Conservation (phyloP, 73 alveolate species). For the Paraurostyla sp. region DNA sequence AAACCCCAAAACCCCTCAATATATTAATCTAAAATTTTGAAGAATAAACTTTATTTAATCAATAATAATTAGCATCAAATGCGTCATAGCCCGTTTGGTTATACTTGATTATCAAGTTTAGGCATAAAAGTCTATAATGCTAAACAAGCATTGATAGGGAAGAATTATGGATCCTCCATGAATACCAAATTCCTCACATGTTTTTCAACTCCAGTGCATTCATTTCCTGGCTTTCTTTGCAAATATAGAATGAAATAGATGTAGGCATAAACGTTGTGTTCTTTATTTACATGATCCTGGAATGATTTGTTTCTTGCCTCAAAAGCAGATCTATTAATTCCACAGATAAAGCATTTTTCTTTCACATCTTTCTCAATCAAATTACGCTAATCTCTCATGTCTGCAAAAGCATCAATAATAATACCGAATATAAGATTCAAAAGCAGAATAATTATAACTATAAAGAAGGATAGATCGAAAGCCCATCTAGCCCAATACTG, state of each 20-base stretch:
- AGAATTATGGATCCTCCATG: conserved; percentile 59
- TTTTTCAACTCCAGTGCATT: conserved; percentile 82
- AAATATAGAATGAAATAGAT: conserved; percentile 73
- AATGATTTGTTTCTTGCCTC: conserved; percentile 77
- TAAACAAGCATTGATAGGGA: conserved; percentile 69
- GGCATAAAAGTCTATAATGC: too few species aligned
- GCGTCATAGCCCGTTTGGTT: too few species aligned
- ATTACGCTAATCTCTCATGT: conserved; percentile 86
- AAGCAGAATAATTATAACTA: conserved; percentile 86
- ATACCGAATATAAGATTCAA: conserved; percentile 91
- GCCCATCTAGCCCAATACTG: conserved; percentile 85
- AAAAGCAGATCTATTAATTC: conserved; percentile 80
- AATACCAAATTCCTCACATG: conserved; percentile 71
- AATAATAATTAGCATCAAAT: too few species aligned
- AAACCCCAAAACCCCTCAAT: too few species aligned
- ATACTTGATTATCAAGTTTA: too few species aligned
- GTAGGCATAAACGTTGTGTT: conserved; percentile 79
- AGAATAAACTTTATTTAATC: too few species aligned
- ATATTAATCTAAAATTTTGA: too few species aligned
- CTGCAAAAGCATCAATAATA: conserved; percentile 95
- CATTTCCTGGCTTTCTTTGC: conserved; percentile 60
- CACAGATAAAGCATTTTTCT: conserved; percentile 94
- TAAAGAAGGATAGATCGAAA: conserved; percentile 92
- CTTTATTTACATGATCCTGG: conserved; percentile 70
- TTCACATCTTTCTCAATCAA: conserved; percentile 82